Evolutionary conservation across 352 stramenopile species (phyloP), one percentile per base, ranked within the genome.

Genomic region (Globisporangium abappressorium): DNA sequence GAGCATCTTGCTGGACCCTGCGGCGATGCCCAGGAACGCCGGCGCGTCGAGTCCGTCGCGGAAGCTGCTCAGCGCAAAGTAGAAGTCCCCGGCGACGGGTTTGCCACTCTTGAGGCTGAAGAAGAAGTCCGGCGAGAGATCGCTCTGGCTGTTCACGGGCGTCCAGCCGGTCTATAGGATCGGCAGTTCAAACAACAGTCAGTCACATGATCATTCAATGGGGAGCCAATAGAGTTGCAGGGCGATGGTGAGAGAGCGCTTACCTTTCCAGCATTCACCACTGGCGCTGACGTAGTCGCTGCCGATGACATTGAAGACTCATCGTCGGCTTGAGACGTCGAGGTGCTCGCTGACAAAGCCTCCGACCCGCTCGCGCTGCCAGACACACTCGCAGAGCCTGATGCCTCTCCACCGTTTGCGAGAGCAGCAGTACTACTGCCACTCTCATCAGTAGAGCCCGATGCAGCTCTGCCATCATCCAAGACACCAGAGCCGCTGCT

Each of bases 51-150:
- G 51, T n/a, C 51, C 51, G 24, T 57, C 51, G 9, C 51, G 51
- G 24, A 57, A 57, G 22, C 11, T 57, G 51, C 51, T 57, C 11
- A 57, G 51, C 51, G 51, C 51, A 57, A 57, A 57, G 51, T 57
- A 57, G 26, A 57, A 57, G 24, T 57, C 51, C 12, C 51, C 51
- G 0, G 51, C 12, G 22, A 57, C 51, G 51, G 51, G 51, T 34
- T 57, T 57, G 24, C 51, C 51, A 11, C 24, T 57, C 51, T 57
- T 57, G 51, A 57, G 51, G 12, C 51, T 57, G 24, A 57, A 57
- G 51, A 57, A 57, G 12, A 57, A 57, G 24, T 57, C 51, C 11
- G 24, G 15, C 24, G 51, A 57, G 22, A 57, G 51, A 57, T 57
- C 51, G 51, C 24, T 57, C 24, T 30, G 51, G 51, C 12, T 57